Evolutionary conservation across 352 stramenopile species (phyloP).

Genomic region (Globisporangium takayamanum): DNA sequence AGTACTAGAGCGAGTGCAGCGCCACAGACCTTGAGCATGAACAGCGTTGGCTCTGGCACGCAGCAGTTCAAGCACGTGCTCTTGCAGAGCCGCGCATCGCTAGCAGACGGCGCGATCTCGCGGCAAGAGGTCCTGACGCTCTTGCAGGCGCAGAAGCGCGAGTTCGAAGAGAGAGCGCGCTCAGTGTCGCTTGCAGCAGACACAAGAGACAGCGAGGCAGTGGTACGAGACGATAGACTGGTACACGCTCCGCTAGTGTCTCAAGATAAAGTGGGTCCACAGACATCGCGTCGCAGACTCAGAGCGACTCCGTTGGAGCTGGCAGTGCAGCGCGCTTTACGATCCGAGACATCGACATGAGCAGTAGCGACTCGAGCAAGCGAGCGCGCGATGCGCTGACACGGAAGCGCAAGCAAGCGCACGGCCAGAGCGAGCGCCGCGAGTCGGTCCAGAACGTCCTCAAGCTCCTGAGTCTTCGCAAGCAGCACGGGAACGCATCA

Average conservation of each 20-base stretch:
- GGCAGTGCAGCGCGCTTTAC: not conserved
- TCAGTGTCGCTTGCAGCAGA: not conserved
- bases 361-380: not conserved
- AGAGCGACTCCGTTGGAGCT: no score
- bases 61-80: conserved; percentile 5
- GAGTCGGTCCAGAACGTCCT: conserved; percentile 45
- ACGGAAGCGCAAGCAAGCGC: conserved; percentile 3
- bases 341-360: conserved; percentile 5
- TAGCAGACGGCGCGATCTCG: not conserved
- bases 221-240: not conserved
- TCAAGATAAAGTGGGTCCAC: not conserved
- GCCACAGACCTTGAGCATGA: not conserved
- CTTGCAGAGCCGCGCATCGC: conserved; percentile 1
- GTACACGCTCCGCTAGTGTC: no score
- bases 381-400: not conserved
- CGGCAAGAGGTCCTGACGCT: conserved; percentile 8
- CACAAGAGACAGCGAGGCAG: not conserved
- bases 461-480: conserved; percentile 45
- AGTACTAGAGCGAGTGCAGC: conserved; percentile 3
- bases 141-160: conserved; percentile 8
- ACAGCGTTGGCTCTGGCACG: not conserved
- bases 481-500: conserved; percentile 14
- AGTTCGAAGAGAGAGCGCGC: conserved; percentile 7
- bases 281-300: no score
- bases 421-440: conserved; percentile 10